Evolutionary conservation across 1,284 basidiomycete species (phyloP).

Genomic region (Apiotrichum porosum): DNA sequence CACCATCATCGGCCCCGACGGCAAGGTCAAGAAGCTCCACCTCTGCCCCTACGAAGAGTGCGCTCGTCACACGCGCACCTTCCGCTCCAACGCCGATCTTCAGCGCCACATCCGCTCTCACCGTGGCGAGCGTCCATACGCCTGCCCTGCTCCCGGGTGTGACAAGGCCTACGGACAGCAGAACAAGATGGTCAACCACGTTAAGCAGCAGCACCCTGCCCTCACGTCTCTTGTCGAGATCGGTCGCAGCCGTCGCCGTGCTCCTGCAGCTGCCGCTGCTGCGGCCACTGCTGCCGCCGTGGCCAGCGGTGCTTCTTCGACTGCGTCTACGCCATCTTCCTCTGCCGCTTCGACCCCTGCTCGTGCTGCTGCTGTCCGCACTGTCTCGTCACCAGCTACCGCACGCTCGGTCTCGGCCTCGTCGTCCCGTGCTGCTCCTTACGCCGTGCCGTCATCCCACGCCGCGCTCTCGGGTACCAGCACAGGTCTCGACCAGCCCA

Average conservation of each 20-base stretch:
- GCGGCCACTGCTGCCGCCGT: constrained; percentile 1
- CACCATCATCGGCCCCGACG: background rate
- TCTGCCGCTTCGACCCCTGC: background rate
- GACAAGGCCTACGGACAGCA: constrained; percentile 22
- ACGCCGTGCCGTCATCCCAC: background rate
- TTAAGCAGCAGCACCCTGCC: constrained; percentile 18
- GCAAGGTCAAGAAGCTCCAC: constrained; percentile 14
- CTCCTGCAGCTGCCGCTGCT: constrained; percentile 1
- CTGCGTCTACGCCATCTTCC: too few relatives aligned
- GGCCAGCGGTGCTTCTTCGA: too few relatives aligned
- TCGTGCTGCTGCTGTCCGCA: background rate
- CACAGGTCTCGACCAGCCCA: too few relatives aligned
- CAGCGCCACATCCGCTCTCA: constrained; percentile 22
- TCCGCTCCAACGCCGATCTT: constrained; percentile 25
- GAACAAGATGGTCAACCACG: constrained; percentile 26
- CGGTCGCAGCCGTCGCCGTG: constrained; percentile 10
- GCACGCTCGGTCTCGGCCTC: background rate
- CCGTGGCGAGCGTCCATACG: constrained; percentile 15
- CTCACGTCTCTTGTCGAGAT: constrained; percentile 9
- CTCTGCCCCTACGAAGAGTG: constrained; percentile 15
- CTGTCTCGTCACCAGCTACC: background rate
- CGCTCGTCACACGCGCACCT: constrained; percentile 13
- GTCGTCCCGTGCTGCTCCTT: background rate
- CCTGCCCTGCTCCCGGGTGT: constrained; percentile 13
- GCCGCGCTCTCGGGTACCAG: too few relatives aligned